Conservation (phyloP, 2,329 filamentous ascomycete species). For the Teratosphaeriaceae sp. region DNA sequence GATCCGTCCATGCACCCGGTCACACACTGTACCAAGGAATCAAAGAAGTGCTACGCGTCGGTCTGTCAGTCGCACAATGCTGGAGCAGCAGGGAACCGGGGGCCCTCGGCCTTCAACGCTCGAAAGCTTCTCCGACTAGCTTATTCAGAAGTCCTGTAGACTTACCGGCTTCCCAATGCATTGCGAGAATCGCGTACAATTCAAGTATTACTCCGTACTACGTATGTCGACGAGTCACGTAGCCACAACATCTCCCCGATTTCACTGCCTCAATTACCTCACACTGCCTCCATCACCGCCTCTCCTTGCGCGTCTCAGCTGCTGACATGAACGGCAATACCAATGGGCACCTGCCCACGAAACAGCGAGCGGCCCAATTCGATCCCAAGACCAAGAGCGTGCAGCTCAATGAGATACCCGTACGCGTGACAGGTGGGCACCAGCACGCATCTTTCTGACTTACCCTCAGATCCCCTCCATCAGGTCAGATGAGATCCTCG, state of each 20-base stretch:
- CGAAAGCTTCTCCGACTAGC: slow-evolving; percentile 1
- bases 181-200: neutral
- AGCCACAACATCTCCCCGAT: neutral
- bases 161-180: neutral
- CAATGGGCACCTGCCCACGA: slow-evolving; percentile 9
- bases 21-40: too few species aligned
- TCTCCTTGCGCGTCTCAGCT: neutral
- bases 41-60: too few species aligned
- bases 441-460: neutral
- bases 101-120: neutral
- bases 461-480: slow-evolving; percentile 10
- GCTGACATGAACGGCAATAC: neutral
- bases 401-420: slow-evolving; percentile 12
- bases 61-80: too few species aligned
- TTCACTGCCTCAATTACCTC: neutral
- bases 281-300: neutral
- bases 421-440: neutral
- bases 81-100: too few species aligned
- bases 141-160: neutral
- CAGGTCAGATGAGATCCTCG: slow-evolving; percentile 12
- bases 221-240: too few species aligned
- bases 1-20: too few species aligned
- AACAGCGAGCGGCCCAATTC: slow-evolving; percentile 14
- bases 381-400: slow-evolving; percentile 10
- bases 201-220: too few species aligned